Evolutionary conservation across 2,329 filamentous ascomycete genomes (phyloP).

Genomic region (Paraconiothyrium sp.): DNA sequence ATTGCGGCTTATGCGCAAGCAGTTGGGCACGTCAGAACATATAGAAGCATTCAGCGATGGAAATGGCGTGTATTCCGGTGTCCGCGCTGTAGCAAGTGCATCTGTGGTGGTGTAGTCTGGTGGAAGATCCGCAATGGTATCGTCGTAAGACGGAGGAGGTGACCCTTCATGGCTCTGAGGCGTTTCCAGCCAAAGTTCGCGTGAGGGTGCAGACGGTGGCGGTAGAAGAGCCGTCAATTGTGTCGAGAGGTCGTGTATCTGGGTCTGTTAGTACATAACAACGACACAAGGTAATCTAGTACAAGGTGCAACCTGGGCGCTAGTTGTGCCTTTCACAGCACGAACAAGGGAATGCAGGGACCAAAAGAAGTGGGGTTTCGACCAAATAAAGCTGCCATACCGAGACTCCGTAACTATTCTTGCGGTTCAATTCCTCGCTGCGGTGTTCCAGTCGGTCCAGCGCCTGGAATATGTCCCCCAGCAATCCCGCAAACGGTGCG

Average conservation of each 20-base stretch:
- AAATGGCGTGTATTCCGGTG: slow-evolving; percentile 41
- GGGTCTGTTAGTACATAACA: slow-evolving; percentile 31
- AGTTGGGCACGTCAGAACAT: slow-evolving; percentile 40
- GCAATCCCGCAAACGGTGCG: slow-evolving; percentile 32
- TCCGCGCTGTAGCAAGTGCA: slow-evolving; percentile 51
- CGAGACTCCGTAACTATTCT: slow-evolving; percentile 34
- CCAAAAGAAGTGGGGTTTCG: slow-evolving; percentile 29
- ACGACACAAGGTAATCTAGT: slow-evolving; percentile 2
- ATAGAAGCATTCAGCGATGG: slow-evolving; percentile 45
- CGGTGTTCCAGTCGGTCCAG: slow-evolving; percentile 42
- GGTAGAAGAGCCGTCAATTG: slow-evolving; percentile 29
- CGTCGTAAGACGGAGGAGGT: slow-evolving; percentile 56
- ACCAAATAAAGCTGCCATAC: slow-evolving; percentile 43
- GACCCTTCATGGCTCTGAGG: slow-evolving; percentile 29
- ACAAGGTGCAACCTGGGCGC: not conserved
- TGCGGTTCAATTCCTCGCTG: slow-evolving; percentile 30
- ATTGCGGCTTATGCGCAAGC: slow-evolving; percentile 40
- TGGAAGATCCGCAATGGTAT: slow-evolving; percentile 54
- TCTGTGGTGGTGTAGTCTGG: slow-evolving; percentile 57
- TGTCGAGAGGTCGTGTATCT: slow-evolving; percentile 38
- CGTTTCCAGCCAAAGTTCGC: slow-evolving; percentile 37
- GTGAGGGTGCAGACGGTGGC: slow-evolving; percentile 28
- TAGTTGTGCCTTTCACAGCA: slow-evolving; percentile 14
- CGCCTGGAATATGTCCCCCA: slow-evolving; percentile 39
- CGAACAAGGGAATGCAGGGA: slow-evolving; percentile 21